Evolutionary conservation across 352 stramenopile genomes (phyloP).

Genomic region (Phytophthora parvispora): DNA sequence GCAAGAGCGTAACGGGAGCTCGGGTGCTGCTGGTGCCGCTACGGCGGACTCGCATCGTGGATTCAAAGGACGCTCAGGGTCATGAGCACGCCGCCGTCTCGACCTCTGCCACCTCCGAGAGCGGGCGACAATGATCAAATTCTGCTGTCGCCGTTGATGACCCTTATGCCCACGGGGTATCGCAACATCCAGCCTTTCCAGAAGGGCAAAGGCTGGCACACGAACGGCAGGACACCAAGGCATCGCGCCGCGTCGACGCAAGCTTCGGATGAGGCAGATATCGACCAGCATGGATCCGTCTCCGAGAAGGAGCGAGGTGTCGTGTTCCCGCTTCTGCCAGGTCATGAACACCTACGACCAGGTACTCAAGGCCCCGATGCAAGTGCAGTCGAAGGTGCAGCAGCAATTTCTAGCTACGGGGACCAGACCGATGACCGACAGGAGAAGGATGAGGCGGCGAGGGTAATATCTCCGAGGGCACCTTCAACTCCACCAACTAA

Average conservation of each 20-base stretch:
- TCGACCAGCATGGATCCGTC: constrained; percentile 9
- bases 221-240: constrained; percentile 49
- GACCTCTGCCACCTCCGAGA: constrained; percentile 17
- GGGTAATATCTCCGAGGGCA: constrained; percentile 25
- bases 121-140: constrained; percentile 21
- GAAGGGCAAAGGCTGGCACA: constrained; percentile 72
- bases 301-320: constrained; percentile 41
- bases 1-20: constrained; percentile 19
- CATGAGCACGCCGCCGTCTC: constrained; percentile 26
- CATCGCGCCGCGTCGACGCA: constrained; percentile 15
- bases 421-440: constrained; percentile 26
- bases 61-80: constrained; percentile 2
- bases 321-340: constrained; percentile 52
- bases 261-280: constrained; percentile 11
- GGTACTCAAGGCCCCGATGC: constrained; percentile 25
- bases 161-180: constrained; percentile 69
- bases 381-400: constrained; percentile 25
- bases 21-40: background rate
- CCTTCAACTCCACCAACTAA: constrained; percentile 11
- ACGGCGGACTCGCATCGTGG: background rate
- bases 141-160: constrained; percentile 67
- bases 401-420: background rate
- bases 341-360: constrained; percentile 16
- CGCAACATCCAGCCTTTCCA: constrained; percentile 79
- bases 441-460: constrained; percentile 27